Evolutionary conservation across 1,284 basidiomycete genomes (phyloP).

Genomic region (Apiotrichum mycotoxinovorans): DNA sequence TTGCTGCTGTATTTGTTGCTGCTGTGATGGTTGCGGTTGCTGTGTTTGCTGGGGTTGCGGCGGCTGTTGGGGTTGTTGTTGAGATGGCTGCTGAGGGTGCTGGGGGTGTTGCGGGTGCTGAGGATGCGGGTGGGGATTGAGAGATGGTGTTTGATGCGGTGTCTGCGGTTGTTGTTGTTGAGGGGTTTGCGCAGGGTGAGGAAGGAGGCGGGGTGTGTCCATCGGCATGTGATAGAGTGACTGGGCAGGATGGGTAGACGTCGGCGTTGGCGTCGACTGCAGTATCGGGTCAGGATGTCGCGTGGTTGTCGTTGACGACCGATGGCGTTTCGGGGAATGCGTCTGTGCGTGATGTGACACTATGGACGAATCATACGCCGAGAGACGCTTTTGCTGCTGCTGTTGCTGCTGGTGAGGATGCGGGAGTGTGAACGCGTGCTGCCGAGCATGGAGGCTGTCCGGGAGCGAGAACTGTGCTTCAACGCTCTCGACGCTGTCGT

Average conservation of each 20-base stretch:
- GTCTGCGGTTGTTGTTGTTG: constrained; percentile 4
- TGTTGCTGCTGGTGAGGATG: constrained; percentile 17
- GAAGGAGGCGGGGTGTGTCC: constrained; percentile 2
- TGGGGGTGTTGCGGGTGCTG: constrained; percentile 5
- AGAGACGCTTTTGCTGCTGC: constrained; percentile 22
- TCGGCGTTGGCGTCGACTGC: constrained; percentile 2
- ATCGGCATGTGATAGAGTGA: constrained; percentile 5
- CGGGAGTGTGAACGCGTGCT: constrained; percentile 17
- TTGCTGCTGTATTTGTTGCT: constrained; percentile 15
- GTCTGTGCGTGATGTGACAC: constrained; percentile 1
- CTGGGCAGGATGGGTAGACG: background rate
- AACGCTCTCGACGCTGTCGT: constrained; percentile 19
- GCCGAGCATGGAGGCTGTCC: constrained; percentile 14
- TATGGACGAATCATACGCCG: constrained; percentile 13
- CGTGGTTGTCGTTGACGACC: background rate
- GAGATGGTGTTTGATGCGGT: no score
- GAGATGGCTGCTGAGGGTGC: background rate
- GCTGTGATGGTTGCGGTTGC: constrained; percentile 3
- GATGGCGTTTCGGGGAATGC: constrained; percentile 14
- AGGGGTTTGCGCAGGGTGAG: background rate
- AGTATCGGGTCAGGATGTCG: background rate
- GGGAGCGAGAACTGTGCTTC: constrained; percentile 30
- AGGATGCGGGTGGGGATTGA: background rate
- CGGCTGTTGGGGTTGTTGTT: constrained; percentile 3
- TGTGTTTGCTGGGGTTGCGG: background rate